phyloP scores from a whole-genome alignment of 2,329 filamentous ascomycete genomes.

The Cordyceps javanica region DNA sequence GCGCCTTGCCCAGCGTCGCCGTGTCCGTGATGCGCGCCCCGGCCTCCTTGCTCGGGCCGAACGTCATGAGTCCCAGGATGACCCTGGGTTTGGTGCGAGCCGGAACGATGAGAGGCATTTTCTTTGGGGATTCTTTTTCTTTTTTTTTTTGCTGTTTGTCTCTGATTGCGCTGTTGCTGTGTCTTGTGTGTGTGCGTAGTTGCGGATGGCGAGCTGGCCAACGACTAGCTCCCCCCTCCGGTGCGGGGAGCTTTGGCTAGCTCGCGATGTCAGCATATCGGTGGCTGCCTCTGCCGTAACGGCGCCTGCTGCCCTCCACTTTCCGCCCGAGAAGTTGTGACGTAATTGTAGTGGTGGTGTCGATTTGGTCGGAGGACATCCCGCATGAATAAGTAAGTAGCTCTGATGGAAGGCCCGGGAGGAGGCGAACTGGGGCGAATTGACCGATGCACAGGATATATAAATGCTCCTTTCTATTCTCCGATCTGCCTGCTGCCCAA shows the following conservation, averaged over 20 bases:
- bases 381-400: no score
- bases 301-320: no score
- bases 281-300: neutral
- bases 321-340: no score
- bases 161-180: no score
- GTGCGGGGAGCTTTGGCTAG: neutral
- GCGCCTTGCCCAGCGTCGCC: slow-evolving; percentile 61
- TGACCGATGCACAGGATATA: no score
- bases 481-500: no score
- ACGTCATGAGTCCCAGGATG: slow-evolving; percentile 84
- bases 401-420: no score
- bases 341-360: no score
- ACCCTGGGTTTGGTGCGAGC: slow-evolving; percentile 51
- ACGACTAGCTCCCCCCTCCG: neutral
- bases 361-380: no score
- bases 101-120: slow-evolving; percentile 42
- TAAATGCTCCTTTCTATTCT: no score
- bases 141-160: neutral
- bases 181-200: neutral
- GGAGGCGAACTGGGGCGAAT: no score
- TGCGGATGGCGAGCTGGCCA: neutral
- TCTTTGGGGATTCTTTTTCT: slow-evolving; percentile 14
- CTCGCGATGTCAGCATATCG: neutral
- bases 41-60: slow-evolving; percentile 54
- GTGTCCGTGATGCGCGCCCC: slow-evolving; percentile 67